Conservation (phyloP, 129 eudicot genomes). For the Logfia minima region DNA sequence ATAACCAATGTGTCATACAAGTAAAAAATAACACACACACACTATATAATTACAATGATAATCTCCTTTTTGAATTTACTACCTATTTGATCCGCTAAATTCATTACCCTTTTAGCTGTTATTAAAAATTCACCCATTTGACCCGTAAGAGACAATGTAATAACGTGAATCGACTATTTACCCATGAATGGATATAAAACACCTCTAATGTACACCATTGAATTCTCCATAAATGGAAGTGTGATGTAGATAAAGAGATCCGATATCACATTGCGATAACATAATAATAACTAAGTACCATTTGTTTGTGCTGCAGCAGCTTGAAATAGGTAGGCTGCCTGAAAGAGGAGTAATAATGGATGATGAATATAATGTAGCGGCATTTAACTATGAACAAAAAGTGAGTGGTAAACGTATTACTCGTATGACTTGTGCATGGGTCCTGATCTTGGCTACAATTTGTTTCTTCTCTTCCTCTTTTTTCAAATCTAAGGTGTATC, state of each 20-base stretch:
- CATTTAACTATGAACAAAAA: not conserved
- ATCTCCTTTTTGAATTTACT: not conserved
- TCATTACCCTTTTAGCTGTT: not conserved
- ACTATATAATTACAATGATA: not conserved
- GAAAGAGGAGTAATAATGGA: slow-evolving; percentile 29
- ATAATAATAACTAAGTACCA: slow-evolving; percentile 42
- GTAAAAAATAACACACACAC: not conserved
- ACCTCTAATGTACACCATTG: not conserved
- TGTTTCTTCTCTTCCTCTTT: slow-evolving; percentile 91
- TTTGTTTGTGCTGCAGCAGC: slow-evolving; percentile 51
- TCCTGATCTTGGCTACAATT: slow-evolving; percentile 73
- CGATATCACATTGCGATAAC: not conserved
- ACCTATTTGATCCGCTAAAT: not conserved
- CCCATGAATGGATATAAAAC: not conserved
- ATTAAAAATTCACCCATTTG: not conserved
- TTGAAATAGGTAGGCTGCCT: slow-evolving; percentile 89
- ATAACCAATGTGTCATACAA: not conserved
- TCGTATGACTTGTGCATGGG: slow-evolving; percentile 90
- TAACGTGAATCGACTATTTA: not conserved
- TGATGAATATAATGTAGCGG: slow-evolving; percentile 22
- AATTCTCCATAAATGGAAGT: not conserved
- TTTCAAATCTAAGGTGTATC: slow-evolving; percentile 92
- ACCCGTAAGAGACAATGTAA: not conserved
- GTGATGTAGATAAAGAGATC: not conserved
- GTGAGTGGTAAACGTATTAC: slow-evolving; percentile 33